phyloP scores from a whole-genome alignment of 768 basidiomycete species.

The Terana coerulea region DNA sequence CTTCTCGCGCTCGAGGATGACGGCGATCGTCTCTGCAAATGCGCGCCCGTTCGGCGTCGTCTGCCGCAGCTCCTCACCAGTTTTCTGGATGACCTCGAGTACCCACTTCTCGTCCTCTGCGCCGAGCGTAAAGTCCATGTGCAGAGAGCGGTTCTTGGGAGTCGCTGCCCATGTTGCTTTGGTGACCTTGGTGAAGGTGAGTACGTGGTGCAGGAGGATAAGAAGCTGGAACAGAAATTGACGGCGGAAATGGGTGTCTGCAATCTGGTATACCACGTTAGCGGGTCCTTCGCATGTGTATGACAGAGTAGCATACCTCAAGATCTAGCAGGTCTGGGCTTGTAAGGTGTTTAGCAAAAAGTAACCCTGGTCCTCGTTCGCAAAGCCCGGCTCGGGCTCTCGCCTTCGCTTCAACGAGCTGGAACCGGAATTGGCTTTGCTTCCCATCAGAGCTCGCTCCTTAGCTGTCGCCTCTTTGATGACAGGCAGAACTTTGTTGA shows the following conservation, averaged over 20 bases:
- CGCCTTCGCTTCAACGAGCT: slow-evolving; percentile 60
- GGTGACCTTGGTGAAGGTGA: slow-evolving; percentile 65
- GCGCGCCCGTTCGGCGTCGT: slow-evolving; percentile 75
- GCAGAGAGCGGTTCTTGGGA: slow-evolving; percentile 70
- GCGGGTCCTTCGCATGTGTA: slow-evolving; percentile 1
- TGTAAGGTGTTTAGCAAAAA: slow-evolving; percentile 92
- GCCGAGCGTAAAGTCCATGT: slow-evolving; percentile 80
- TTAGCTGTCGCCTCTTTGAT: slow-evolving; percentile 86
- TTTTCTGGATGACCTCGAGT: slow-evolving; percentile 60
- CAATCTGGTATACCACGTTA: slow-evolving; percentile 49
- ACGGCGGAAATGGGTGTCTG: slow-evolving; percentile 89
- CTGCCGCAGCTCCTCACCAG: slow-evolving; percentile 55
- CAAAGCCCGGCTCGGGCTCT: slow-evolving; percentile 47
- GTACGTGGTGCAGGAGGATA: slow-evolving; percentile 72
- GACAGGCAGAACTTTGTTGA: slow-evolving; percentile 69
- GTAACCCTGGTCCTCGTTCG: slow-evolving; percentile 58
- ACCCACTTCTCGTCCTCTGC: slow-evolving; percentile 71
- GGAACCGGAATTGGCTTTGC: slow-evolving; percentile 36
- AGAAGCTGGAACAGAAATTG: slow-evolving; percentile 86
- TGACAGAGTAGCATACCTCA: slow-evolving; percentile 50
- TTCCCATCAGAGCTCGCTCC: slow-evolving; percentile 86
- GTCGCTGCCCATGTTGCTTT: slow-evolving; percentile 55
- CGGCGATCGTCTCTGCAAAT: slow-evolving; percentile 69
- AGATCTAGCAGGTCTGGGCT: slow-evolving; percentile 83
- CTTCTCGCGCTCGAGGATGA: slow-evolving; percentile 76